A percentile compares a stretch with the other conserved stretches of the same genome.
phyloP scores from a whole-genome alignment of 805 yeast species.

The Yarrowia sp. region DNA sequence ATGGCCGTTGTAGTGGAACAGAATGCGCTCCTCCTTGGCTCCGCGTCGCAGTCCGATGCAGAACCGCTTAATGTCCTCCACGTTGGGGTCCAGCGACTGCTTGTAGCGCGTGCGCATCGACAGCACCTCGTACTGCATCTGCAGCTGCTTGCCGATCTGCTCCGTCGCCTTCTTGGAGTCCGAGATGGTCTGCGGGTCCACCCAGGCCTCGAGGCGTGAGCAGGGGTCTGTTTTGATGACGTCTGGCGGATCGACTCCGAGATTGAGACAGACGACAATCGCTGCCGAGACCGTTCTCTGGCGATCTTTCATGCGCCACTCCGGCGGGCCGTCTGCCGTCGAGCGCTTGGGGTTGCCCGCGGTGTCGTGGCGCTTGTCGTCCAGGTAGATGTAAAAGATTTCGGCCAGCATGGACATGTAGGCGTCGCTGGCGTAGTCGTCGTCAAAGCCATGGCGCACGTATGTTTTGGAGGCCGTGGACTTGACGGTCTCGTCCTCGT shows the following conservation, averaged over 20 bases:
- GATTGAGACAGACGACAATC: constrained; percentile 79
- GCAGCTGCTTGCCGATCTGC: constrained; percentile 83
- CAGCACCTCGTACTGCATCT: constrained; percentile 83
- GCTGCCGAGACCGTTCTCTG: constrained; percentile 94
- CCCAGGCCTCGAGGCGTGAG: constrained; percentile 89
- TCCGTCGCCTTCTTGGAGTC: constrained; percentile 91
- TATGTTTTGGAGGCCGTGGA: constrained; percentile 35
- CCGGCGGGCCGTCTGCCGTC: constrained; percentile 52
- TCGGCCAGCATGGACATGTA: constrained; percentile 49
- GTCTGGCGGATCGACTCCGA: constrained; percentile 98
- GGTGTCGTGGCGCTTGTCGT: constrained; percentile 87
- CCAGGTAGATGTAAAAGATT: constrained; percentile 77
- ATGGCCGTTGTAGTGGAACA: constrained; percentile 96
- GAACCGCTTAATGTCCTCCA: constrained; percentile 89
- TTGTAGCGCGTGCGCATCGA: constrained; percentile 86
- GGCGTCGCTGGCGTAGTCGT: constrained; percentile 53
- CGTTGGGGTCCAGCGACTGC: constrained; percentile 89
- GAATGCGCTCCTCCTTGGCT: constrained; percentile 88
- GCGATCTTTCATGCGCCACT: constrained; percentile 92
- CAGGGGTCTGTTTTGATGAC: constrained; percentile 89
- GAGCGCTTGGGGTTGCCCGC: constrained; percentile 66
- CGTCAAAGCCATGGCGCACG: constrained; percentile 62
- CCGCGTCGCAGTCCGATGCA: constrained; percentile 84
- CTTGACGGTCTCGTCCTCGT: constrained; percentile 19
- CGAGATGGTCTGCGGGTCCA: constrained; percentile 76